A percentile compares a stretch with the other conserved stretches of the same genome.
Evolutionary conservation across 208 protist species (phyloP).

Genomic region (Trypanosoma cruzi): DNA sequence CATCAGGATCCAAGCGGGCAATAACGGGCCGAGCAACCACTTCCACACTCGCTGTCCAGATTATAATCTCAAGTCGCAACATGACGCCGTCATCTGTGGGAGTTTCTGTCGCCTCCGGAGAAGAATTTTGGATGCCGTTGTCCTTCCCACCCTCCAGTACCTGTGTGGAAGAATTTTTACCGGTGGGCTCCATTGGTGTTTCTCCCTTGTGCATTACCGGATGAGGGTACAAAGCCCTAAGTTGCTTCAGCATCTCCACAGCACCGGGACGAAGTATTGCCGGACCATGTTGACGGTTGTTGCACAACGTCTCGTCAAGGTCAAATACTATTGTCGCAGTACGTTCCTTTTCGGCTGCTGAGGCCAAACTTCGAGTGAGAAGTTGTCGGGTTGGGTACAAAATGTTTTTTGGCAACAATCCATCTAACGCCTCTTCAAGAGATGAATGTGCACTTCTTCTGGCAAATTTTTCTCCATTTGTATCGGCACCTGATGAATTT

Average conservation of each 20-base stretch:
- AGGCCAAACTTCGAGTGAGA: conserved; percentile 31
- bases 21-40: conserved; percentile 72
- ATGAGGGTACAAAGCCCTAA: conserved; percentile 51
- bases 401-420: conserved; percentile 6
- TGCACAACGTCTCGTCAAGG: conserved; percentile 91
- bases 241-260: conserved; percentile 48
- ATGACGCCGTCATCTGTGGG: conserved; percentile 11
- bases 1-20: conserved; percentile 66
- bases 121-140: not conserved
- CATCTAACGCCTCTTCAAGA: conserved; percentile 20
- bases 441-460: conserved; percentile 6
- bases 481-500: not conserved
- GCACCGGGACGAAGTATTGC: conserved; percentile 75
- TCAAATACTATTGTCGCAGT: conserved; percentile 91
- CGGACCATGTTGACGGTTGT: conserved; percentile 69
- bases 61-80: conserved; percentile 78
- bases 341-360: conserved; percentile 40
- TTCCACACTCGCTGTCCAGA: conserved; percentile 91
- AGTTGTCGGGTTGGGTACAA: conserved; percentile 21
- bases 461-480: not conserved
- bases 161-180: conserved; percentile 14
- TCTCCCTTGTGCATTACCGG: conserved; percentile 33
- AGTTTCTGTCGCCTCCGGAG: not conserved
- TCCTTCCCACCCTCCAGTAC: not conserved
- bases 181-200: conserved; percentile 12